Base-by-base conservation (phyloP, 2,329 filamentous ascomycete genomes). In the Penicillium fuscoglaucum region DNA sequence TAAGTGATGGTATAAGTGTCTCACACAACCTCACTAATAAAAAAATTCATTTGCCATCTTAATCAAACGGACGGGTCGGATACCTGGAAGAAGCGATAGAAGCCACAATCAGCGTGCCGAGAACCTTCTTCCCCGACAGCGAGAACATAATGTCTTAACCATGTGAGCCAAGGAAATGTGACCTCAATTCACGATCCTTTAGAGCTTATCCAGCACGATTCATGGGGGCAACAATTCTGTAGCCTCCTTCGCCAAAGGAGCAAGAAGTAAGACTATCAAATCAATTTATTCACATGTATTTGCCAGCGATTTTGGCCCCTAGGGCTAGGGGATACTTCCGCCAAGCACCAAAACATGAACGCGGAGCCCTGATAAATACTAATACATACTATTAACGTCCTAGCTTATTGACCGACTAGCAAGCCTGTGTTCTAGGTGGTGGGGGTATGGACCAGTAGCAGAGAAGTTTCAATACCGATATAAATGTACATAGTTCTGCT, bases 21-120 rank as follows among this genome's bases (percentile, higher is more conserved):
- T 26, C 21, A 12, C 6, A 24, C 21, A 24, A 1, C 13, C 21
- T 17, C 6, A 17, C 40, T 26, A 1, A 43, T 17, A 26, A 17
- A 26, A 13, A 1, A 4, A 13, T 31, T 0, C 29, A 13, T 13
- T 8, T 35, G 2, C 33, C 33, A 35, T 35, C 13, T 35, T 6
- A 13, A 33, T 33, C 12, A 33, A 5, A 33, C 5, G 15, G 40
- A 55, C 10, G 44, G 35, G 17, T 61, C 58, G 19, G 45, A 63
- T 12, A 59, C 75, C 7, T 96, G 86, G 83, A 79, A 82, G 57
- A 54, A 58, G 1, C 68, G 78, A 68, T 80, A 1, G 71, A 78
- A 41, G 80, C 80, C 7, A 76, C 87, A 57, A 84, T 90, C 24
- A 74, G 77, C 21, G 28, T 9, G 9, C 10, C 9, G 28, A 29